These are phyloP conservation scores for Setomelanomma holmii DNA, from an alignment of 2,329 filamentous ascomycete genomes.

Conservation along the genomic window DNA sequence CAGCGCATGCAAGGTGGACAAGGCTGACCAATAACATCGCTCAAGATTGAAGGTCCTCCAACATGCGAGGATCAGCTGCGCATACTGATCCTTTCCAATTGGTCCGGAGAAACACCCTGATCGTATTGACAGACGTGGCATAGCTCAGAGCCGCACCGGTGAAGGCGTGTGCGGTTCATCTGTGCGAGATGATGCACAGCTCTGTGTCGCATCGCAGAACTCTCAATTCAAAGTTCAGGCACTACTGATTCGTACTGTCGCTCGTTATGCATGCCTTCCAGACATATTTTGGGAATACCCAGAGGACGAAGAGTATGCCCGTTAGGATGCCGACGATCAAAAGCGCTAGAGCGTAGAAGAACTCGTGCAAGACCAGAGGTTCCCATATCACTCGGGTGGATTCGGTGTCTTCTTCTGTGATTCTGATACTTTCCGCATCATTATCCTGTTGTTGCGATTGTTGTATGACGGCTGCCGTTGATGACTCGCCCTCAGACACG, in stretches of 20 bases:
- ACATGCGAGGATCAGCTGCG: background rate
- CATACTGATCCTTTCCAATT: too few species aligned
- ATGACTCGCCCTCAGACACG: background rate
- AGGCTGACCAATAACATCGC: background rate
- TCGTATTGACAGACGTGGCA: too few species aligned
- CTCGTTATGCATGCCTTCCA: background rate
- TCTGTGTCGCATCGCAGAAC: too few species aligned
- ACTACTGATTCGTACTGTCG: too few species aligned
- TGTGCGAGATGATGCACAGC: too few species aligned
- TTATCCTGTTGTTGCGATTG: background rate
- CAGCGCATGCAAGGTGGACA: background rate
- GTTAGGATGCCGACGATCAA: background rate
- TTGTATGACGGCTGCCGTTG: background rate
- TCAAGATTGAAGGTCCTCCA: background rate
- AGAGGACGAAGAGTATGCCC: too few species aligned
- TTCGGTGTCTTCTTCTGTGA: background rate
- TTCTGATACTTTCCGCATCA: background rate
- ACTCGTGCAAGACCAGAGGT: background rate
- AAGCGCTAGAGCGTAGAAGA: background rate
- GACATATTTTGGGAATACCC: background rate
- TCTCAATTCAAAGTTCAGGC: too few species aligned
- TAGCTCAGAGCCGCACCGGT: too few species aligned
- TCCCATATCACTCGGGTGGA: background rate
- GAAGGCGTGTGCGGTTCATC: background rate
- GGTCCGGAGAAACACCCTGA: too few species aligned